phyloP scores from a whole-genome alignment of 176 grass and related monocot genomes.

The barley (Hordeum vulgare) region MorexV3_pseudomolecules_assembly NC_058523.1:106535207-106535706 shows the following conservation, averaged over 20 bases:
- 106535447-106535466: not conserved
- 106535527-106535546: not conserved
- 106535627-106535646: not conserved
- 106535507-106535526: constrained; percentile 4
- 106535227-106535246: not conserved
- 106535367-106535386: not conserved
- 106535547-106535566: not conserved
- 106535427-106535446: not conserved
- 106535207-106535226: not conserved
- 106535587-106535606: not conserved
- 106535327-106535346: not conserved
- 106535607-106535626: not conserved
- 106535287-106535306: not conserved
- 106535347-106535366: too few species aligned
- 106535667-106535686: too few species aligned
- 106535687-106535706: not conserved
- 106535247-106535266: not conserved
- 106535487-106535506: constrained; percentile 16
- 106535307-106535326: not conserved
- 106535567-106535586: not conserved
- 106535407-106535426: not conserved
- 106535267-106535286: constrained; percentile 5
- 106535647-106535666: not conserved
- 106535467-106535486: not conserved
- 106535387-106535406: not conserved